phyloP scores from a whole-genome alignment of 257 asterid species.

The Scutellaria galericulata region DNA sequence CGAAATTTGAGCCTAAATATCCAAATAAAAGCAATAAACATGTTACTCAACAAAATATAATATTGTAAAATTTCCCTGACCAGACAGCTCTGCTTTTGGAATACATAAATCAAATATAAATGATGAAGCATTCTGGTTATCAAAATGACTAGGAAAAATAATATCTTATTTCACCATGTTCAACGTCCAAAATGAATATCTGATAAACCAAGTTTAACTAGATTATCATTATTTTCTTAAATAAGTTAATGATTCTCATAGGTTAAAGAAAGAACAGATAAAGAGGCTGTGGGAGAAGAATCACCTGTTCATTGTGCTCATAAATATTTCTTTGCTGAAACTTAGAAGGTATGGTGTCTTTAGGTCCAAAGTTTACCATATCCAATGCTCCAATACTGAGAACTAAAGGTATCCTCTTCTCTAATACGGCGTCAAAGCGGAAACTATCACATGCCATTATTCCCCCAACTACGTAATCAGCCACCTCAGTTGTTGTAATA shows the following conservation, averaged over 20 bases:
- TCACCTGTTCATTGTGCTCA: slow-evolving; percentile 88
- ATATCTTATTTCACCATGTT: slow-evolving; percentile 8
- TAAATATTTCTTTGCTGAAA: slow-evolving; percentile 71
- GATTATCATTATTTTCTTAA: neutral
- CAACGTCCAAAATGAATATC: neutral
- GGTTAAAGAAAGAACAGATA: slow-evolving; percentile 21
- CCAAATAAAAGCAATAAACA: neutral
- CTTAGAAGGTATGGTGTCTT: slow-evolving; percentile 66
- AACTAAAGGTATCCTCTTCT: slow-evolving; percentile 86
- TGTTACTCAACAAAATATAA: slow-evolving; percentile 20
- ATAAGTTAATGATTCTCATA: slow-evolving; percentile 18
- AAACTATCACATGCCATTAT: slow-evolving; percentile 87
- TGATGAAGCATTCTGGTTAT: slow-evolving; percentile 19
- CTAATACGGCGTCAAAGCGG: slow-evolving; percentile 82
- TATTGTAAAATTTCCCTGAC: neutral
- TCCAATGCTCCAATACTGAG: slow-evolving; percentile 95
- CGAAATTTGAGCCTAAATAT: neutral
- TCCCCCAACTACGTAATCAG: slow-evolving; percentile 93
- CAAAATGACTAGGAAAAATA: slow-evolving; percentile 22
- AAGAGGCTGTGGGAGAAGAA: slow-evolving; percentile 24
- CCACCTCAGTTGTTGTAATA: slow-evolving; percentile 94
- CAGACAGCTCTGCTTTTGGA: slow-evolving; percentile 1
- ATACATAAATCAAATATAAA: neutral
- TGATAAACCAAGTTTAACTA: slow-evolving; percentile 5
- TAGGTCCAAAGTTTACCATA: slow-evolving; percentile 95